These are phyloP conservation scores for Gossypium davidsonii DNA, from an alignment of 441 rosid species.

Conservation along the genomic window DNA sequence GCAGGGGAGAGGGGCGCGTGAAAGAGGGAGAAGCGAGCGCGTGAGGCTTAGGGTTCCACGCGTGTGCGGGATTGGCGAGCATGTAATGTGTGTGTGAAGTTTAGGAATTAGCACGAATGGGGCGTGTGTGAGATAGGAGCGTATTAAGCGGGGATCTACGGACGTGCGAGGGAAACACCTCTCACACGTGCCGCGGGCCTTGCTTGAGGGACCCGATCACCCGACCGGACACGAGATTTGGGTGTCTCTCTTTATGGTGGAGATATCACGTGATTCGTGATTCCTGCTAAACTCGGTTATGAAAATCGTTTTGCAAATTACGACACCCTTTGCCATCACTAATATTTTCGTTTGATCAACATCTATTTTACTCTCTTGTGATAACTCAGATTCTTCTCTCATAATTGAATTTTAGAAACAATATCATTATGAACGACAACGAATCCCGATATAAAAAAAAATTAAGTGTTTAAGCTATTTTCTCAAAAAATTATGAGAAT, in stretches of 20 bases:
- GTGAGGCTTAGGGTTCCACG: constrained; percentile 56
- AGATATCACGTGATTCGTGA: constrained; percentile 25
- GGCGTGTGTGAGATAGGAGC: constrained; percentile 44
- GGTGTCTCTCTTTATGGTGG: neutral
- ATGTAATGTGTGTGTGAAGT: constrained; percentile 42
- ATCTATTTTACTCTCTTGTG: no score
- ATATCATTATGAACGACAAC: no score
- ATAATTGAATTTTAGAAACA: no score
- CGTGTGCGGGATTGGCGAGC: constrained; percentile 58
- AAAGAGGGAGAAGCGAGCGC: constrained; percentile 32
- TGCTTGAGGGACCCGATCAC: constrained; percentile 13
- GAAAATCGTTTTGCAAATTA: neutral
- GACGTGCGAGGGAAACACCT: constrained; percentile 34
- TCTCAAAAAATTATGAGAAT: no score
- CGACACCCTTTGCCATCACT: neutral
- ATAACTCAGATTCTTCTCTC: no score
- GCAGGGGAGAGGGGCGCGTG: constrained; percentile 27
- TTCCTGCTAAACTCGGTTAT: constrained; percentile 16
- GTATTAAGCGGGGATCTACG: constrained; percentile 24
- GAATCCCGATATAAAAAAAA: no score
- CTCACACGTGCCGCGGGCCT: constrained; percentile 34
- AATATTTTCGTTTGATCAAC: no score
- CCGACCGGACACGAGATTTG: constrained; percentile 26
- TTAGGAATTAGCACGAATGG: constrained; percentile 55
- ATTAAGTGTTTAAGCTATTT: no score